Evolutionary conservation across 805 yeast species (phyloP), one percentile per base, ranked within the genome.

Genomic region (Kluyveromyces siamensis): DNA sequence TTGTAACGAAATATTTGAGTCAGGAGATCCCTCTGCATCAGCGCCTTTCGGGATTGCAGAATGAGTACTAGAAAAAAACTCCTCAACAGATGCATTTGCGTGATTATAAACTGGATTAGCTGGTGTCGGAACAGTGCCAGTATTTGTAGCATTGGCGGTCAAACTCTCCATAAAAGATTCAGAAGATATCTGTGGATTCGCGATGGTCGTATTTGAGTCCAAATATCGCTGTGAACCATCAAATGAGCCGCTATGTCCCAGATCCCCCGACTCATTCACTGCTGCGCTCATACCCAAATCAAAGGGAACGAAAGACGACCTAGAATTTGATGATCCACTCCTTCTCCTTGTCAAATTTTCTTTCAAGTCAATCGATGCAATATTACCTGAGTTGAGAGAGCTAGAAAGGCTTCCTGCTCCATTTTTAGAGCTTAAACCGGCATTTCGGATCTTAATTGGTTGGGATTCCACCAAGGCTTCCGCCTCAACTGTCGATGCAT

Each of bases 1-100:
- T 17, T 47, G 42, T 14, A 33, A 35, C 6, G 52, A 53, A n/a
- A 44, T 47, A 36, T 46, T 49, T 11, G 46, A 19, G 25, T 43
- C 48, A 11, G 48, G 48, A 9, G 52, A 46, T 1, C 45, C 42
- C 2, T 39, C 44, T 8, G 16, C 11, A 35, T 49, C 46, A 13
- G 38, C 46, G 8, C 27, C 41, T 27, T 48, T 45, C 1, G 53
- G 47, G 19, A 42, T 18, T 1, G 46, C 49, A 27, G 53, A 44
- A 16, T 45, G 45, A 4, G 46, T 44, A 45, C 67, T 63, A 49
- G 71, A 71, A 57, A 80, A 79, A 56, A 79, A 78, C 41, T 77
- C 81, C 54, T 78, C 79, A 1, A 76, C 77, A 1, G 83, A 72
- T 10, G 66, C 62, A n/a, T 55, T 53, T 27, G 51, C 48, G n/a